A percentile compares a stretch with the other conserved stretches of the same genome.
Evolutionary conservation across 108 stramenopile species (phyloP).

Genomic region (Craspedostauros australis): DNA sequence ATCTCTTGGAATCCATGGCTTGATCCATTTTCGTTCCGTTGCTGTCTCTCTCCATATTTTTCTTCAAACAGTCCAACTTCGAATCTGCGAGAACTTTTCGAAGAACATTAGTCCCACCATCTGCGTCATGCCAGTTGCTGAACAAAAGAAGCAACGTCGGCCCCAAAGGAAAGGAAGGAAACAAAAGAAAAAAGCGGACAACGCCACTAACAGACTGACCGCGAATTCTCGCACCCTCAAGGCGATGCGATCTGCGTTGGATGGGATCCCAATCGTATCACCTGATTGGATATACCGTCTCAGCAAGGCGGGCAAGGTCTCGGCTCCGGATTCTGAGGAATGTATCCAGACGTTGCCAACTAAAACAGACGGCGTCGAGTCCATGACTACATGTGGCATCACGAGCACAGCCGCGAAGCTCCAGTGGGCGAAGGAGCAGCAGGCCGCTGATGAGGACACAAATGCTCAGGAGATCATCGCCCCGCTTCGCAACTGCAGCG

Average conservation of each 20-base stretch:
- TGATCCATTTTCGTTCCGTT: background rate
- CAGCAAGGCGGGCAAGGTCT: conserved; percentile 10
- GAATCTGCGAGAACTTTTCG: conserved; percentile 44
- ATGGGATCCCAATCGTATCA: conserved; percentile 69
- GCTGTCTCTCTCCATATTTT: background rate
- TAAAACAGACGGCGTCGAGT: conserved; percentile 4
- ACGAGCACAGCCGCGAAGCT: background rate
- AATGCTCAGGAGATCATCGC: too few species aligned
- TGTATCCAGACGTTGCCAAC: conserved; percentile 44
- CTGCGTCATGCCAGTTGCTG: conserved; percentile 48
- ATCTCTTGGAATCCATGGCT: background rate
- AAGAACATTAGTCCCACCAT: conserved; percentile 58
- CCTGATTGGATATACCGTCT: conserved; percentile 55
- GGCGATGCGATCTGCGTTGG: conserved; percentile 64
- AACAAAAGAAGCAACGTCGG: too few species aligned
- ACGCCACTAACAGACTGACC: background rate
- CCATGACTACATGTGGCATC: too few species aligned
- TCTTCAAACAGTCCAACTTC: conserved; percentile 35
- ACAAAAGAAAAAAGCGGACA: too few species aligned
- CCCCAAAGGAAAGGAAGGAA: too few species aligned
- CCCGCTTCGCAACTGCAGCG: too few species aligned
- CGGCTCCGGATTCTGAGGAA: conserved; percentile 7
- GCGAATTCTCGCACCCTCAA: conserved; percentile 63
- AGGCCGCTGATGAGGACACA: too few species aligned
- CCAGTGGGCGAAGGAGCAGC: conserved; percentile 52